These are phyloP conservation scores for Trichoderma sp. DNA, from an alignment of 2,329 filamentous ascomycete genomes.

Conservation along the genomic window DNA sequence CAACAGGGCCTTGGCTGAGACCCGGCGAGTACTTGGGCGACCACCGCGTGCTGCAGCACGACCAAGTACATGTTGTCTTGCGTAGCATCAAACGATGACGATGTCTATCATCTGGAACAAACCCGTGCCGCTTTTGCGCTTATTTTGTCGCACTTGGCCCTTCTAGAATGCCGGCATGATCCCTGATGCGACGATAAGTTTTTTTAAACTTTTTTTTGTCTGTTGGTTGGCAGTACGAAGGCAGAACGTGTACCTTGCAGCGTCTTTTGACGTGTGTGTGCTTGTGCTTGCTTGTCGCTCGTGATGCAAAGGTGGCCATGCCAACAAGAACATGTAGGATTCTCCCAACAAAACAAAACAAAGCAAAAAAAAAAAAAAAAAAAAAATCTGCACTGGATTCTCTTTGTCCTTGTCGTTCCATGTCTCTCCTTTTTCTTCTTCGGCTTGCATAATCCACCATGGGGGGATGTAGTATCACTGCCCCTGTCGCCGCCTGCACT, in stretches of 20 bases:
- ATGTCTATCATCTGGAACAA: neutral
- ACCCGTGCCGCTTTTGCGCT: neutral
- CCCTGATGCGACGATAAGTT: neutral
- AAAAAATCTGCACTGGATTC: neutral
- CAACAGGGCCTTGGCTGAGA: neutral
- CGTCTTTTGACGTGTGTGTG: neutral
- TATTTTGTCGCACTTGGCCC: neutral
- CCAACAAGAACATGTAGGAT: neutral
- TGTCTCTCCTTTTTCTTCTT: neutral
- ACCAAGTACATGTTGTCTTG: neutral
- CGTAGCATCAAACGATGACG: neutral
- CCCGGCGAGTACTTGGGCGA: neutral
- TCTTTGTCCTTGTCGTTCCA: neutral
- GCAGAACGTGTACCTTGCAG: neutral
- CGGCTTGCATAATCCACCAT: neutral
- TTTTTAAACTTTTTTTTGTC: neutral
- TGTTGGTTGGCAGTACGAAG: neutral
- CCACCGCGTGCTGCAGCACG: neutral
- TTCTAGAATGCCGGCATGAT: constrained; percentile 1
- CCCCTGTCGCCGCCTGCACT: constrained; percentile 5
- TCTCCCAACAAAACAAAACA: neutral
- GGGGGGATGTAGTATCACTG: neutral
- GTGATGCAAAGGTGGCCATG: neutral
- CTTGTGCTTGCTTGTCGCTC: neutral
- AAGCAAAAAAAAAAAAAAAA: neutral